phyloP scores from a whole-genome alignment of 208 protist species.

The Crithidia fasciculata region DNA sequence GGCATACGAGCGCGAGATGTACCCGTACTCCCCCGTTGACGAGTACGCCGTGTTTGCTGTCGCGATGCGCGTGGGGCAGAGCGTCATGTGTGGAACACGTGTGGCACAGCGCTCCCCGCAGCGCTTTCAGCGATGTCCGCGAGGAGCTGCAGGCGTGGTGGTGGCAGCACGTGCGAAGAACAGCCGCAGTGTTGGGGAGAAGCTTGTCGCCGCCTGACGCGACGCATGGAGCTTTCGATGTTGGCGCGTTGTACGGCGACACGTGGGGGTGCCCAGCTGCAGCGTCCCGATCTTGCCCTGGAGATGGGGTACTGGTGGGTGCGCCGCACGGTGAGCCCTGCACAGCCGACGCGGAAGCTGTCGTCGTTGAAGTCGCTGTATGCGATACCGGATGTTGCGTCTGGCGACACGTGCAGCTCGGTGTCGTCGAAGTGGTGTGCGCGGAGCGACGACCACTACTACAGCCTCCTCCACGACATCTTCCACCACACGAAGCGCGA shows the following conservation, averaged over 20 bases:
- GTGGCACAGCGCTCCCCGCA: not conserved
- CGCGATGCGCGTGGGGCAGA: constrained; percentile 22
- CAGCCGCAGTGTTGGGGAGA: not conserved
- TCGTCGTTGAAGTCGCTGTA: constrained; percentile 18
- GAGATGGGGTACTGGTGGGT: constrained; percentile 25
- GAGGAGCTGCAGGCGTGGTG: constrained; percentile 14
- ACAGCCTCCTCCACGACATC: constrained; percentile 21
- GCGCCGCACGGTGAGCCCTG: constrained; percentile 9
- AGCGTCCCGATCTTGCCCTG: constrained; percentile 18
- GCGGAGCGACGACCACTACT: constrained; percentile 25
- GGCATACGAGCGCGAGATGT: constrained; percentile 37
- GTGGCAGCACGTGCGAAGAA: not conserved
- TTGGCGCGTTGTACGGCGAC: constrained; percentile 18
- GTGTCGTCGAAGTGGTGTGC: constrained; percentile 6
- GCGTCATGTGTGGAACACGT: constrained; percentile 28
- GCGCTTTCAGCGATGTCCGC: constrained; percentile 11
- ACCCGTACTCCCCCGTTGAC: constrained; percentile 29
- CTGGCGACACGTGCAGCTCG: constrained; percentile 9
- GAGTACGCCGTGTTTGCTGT: constrained; percentile 30
- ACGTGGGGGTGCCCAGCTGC: constrained; percentile 24
- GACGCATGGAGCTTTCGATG: not conserved
- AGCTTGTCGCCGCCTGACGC: not conserved
- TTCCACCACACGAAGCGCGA: constrained; percentile 21
- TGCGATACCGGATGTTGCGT: constrained; percentile 17
- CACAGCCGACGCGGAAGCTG: not conserved